These are phyloP conservation scores for Aspergillus pseudonomiae DNA, from an alignment of 2,329 filamentous ascomycete genomes.

Conservation along the genomic window DNA sequence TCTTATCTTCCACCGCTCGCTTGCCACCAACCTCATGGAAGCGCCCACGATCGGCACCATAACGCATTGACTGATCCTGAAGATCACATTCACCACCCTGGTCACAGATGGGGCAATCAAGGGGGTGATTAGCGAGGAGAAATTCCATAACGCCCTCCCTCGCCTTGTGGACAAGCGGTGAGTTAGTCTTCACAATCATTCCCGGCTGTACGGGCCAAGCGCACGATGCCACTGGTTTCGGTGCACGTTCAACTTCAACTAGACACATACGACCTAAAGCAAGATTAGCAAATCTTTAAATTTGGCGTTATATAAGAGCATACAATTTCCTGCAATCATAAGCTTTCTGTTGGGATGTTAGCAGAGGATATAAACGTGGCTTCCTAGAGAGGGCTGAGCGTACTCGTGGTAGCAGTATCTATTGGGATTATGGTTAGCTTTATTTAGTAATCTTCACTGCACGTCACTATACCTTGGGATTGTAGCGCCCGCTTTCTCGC, in stretches of 20 bases:
- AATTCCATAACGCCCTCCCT: constrained; percentile 99
- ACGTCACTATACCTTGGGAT: constrained; percentile 71
- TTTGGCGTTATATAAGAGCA: constrained; percentile 14
- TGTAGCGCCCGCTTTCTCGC: constrained; percentile 92
- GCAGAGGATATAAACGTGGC: constrained; percentile 18
- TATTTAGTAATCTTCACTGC: background rate
- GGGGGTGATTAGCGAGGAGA: constrained; percentile 89
- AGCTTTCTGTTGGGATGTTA: constrained; percentile 69
- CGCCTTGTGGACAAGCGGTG: constrained; percentile 93
- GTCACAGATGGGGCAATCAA: constrained; percentile 97
- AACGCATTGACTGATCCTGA: constrained; percentile 99
- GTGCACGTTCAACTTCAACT: constrained; percentile 94
- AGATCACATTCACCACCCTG: constrained; percentile 99
- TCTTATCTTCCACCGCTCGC: constrained; percentile 98
- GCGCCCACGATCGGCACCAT: constrained; percentile 90
- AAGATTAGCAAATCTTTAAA: constrained; percentile 14
- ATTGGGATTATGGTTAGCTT: constrained; percentile 35
- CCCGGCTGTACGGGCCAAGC: constrained; percentile 98
- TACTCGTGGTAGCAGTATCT: constrained; percentile 99
- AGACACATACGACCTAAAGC: constrained; percentile 81
- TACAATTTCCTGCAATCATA: constrained; percentile 97
- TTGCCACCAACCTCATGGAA: constrained; percentile 97
- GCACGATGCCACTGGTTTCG: constrained; percentile 97
- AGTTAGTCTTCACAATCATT: constrained; percentile 99
- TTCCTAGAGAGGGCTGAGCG: constrained; percentile 41